Evolutionary conservation across 2,329 filamentous ascomycete species (phyloP).

Genomic region (Pleoardoris graminearum): DNA sequence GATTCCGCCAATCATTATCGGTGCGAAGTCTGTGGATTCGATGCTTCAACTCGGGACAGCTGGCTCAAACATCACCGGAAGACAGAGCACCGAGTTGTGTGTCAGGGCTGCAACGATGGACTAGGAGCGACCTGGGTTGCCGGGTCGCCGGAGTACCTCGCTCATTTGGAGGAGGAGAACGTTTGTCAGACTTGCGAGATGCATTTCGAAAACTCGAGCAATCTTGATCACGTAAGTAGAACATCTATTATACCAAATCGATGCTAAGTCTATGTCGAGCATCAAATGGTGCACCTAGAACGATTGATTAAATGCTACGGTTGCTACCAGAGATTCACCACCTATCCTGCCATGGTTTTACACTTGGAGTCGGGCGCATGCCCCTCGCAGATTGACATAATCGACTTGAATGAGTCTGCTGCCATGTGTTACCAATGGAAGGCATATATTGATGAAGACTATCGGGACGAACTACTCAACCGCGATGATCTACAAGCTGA

Average conservation of each 20-base stretch:
- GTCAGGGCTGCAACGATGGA: slow-evolving; percentile 19
- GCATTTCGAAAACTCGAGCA: slow-evolving; percentile 14
- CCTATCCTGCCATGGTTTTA: slow-evolving; percentile 17
- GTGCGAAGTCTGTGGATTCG: slow-evolving; percentile 15
- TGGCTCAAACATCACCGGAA: slow-evolving; percentile 16
- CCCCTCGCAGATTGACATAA: slow-evolving; percentile 1
- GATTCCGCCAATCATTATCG: slow-evolving; percentile 14
- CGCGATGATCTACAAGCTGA: slow-evolving; percentile 1
- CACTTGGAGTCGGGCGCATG: slow-evolving; percentile 15
- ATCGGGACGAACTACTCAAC: slow-evolving; percentile 3
- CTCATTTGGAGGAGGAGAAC: slow-evolving; percentile 17
- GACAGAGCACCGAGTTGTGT: slow-evolving; percentile 10
- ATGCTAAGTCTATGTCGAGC: slow-evolving; percentile 14
- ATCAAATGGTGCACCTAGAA: slow-evolving; percentile 16
- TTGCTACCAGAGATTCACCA: slow-evolving; percentile 13
- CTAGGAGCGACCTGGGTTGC: slow-evolving; percentile 12
- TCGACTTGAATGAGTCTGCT: slow-evolving; percentile 16
- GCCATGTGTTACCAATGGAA: not conserved
- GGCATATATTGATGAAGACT: slow-evolving; percentile 4
- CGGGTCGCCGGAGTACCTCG: slow-evolving; percentile 10
- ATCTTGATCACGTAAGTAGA: slow-evolving; percentile 16
- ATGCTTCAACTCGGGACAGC: slow-evolving; percentile 13
- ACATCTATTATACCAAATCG: not conserved
- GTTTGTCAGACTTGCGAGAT: slow-evolving; percentile 15
- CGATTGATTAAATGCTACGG: slow-evolving; percentile 11